Evolutionary conservation across 2,329 filamentous ascomycete species (phyloP).

Genomic region (Colletotrichum tropicicola): DNA sequence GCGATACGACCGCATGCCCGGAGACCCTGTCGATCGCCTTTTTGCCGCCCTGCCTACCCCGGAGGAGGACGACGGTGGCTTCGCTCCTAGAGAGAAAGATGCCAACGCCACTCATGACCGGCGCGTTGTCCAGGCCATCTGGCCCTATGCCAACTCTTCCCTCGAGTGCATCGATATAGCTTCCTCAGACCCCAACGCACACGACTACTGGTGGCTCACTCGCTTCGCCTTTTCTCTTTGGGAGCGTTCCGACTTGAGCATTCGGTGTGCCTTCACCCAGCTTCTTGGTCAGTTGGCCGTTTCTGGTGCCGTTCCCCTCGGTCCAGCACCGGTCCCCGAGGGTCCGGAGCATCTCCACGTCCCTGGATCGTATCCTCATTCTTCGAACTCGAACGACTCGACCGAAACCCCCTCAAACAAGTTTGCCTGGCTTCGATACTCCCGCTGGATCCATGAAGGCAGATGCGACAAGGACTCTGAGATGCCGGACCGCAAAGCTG

Average conservation of each 20-base stretch:
- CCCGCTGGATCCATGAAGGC: slow-evolving; percentile 22
- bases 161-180: slow-evolving; percentile 4
- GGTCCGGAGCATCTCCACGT: background rate
- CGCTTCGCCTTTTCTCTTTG: slow-evolving; percentile 24
- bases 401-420: background rate
- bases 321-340: background rate
- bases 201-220: slow-evolving; percentile 18
- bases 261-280: slow-evolving; percentile 27
- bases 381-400: background rate
- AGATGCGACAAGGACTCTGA: slow-evolving; percentile 7
- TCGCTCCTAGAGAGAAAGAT: background rate
- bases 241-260: slow-evolving; percentile 8
- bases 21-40: slow-evolving; percentile 19
- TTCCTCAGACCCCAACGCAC: background rate
- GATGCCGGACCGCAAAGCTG: background rate
- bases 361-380: background rate
- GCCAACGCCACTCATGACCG: background rate
- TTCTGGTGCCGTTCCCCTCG: background rate
- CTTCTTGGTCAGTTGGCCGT: slow-evolving; percentile 6
- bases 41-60: slow-evolving; percentile 12
- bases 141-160: slow-evolving; percentile 28
- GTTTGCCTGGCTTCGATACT: slow-evolving; percentile 14
- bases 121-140: slow-evolving; percentile 17
- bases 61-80: slow-evolving; percentile 1
- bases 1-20: slow-evolving; percentile 13